These are phyloP conservation scores for Kazachstania africana DNA, from an alignment of 805 yeast genomes.

Conservation along the genomic window DNA sequence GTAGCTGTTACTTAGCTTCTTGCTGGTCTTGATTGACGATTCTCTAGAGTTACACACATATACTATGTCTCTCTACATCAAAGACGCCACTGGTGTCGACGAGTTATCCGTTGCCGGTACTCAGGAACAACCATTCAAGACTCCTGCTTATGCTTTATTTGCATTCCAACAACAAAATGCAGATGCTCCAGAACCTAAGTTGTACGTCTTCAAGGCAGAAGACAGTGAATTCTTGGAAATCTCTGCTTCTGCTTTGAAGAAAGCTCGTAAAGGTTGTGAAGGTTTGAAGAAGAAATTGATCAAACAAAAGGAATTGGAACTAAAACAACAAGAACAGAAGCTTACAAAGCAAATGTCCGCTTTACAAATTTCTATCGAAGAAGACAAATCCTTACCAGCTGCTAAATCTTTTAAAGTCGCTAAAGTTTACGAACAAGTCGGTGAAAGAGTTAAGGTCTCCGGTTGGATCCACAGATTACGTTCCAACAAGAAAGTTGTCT, in stretches of 20 bases:
- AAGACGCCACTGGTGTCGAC: constrained; percentile 72
- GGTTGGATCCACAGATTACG: constrained; percentile 98
- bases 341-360: constrained; percentile 68
- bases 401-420: constrained; percentile 61
- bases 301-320: constrained; percentile 43
- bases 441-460: constrained; percentile 59
- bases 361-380: constrained; percentile 57
- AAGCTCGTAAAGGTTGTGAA: constrained; percentile 93
- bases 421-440: constrained; percentile 42
- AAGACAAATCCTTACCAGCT: constrained; percentile 60
- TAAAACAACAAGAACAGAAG: constrained; percentile 51
- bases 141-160: constrained; percentile 69
- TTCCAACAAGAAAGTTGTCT: constrained; percentile 82
- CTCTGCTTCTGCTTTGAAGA: constrained; percentile 82
- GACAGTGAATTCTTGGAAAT: constrained; percentile 54
- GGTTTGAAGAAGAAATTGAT: constrained; percentile 64
- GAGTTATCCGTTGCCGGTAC: constrained; percentile 48
- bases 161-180: constrained; percentile 28
- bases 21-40: too few relatives aligned
- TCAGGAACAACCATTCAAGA: constrained; percentile 58
- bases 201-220: constrained; percentile 39
- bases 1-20: too few relatives aligned
- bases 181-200: constrained; percentile 29
- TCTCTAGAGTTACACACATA: too few relatives aligned
- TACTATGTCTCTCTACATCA: constrained; percentile 45